phyloP scores from a whole-genome alignment of 192 early-diverging fungal genomes.

The Spizellomyces sp. region DNA sequence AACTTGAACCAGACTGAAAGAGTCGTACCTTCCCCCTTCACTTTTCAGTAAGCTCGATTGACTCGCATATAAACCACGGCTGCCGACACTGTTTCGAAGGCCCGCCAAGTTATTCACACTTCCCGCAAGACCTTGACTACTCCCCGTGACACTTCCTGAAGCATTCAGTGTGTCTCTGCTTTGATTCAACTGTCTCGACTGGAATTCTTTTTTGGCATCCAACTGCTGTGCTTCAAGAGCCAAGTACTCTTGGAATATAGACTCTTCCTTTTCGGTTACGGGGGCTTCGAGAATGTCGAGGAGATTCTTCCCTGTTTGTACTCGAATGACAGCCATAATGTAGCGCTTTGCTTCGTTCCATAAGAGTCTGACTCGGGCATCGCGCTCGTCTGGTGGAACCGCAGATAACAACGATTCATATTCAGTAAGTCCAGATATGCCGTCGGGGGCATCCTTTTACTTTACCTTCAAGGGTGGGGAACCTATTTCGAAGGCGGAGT shows the following conservation, averaged over 20 bases:
- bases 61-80: conserved; percentile 4
- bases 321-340: conserved; percentile 78
- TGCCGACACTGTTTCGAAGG: background rate
- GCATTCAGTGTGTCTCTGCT: conserved; percentile 5
- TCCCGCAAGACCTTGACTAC: conserved; percentile 10
- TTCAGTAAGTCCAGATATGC: no score
- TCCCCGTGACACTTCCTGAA: conserved; percentile 9
- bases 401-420: no score
- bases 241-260: conserved; percentile 37
- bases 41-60: conserved; percentile 23
- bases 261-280: conserved; percentile 76
- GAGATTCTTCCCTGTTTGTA: conserved; percentile 82
- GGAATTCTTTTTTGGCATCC: conserved; percentile 6
- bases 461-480: conserved; percentile 45
- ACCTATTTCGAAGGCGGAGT: conserved; percentile 72
- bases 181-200: background rate
- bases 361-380: conserved; percentile 59
- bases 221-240: conserved; percentile 25
- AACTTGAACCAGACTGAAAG: no score
- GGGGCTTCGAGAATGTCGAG: conserved; percentile 81
- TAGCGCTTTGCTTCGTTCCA: conserved; percentile 90
- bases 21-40: background rate
- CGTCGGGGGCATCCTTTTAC: background rate
- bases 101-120: background rate
- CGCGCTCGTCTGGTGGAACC: conserved; percentile 36